Percentiles rank a stretch among this genome's conserved stretches.
phyloP scores from a whole-genome alignment of 495 filamentous ascomycete genomes.

The Alectoria sarmentosa region DNA sequence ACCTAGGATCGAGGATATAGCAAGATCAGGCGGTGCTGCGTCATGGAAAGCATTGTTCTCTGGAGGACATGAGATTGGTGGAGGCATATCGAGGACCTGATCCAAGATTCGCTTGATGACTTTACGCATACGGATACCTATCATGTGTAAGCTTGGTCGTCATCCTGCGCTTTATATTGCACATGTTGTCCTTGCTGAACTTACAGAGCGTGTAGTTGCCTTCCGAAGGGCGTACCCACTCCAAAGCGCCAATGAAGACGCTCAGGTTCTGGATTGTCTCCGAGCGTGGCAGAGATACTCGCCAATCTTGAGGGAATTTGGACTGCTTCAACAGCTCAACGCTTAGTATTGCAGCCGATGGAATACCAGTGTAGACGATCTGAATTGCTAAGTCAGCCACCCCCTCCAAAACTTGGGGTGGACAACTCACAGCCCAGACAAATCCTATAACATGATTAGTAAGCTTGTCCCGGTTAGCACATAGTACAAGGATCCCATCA shows the following conservation, averaged over 20 bases:
- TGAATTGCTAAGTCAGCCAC: constrained; percentile 27
- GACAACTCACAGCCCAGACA: constrained; percentile 48
- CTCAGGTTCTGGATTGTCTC: constrained; percentile 58
- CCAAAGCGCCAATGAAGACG: constrained; percentile 52
- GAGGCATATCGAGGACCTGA: constrained; percentile 36
- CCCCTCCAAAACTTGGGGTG: not conserved
- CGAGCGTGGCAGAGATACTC: constrained; percentile 44
- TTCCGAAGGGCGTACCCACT: constrained; percentile 47
- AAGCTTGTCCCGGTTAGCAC: constrained; percentile 41
- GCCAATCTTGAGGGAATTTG: constrained; percentile 34
- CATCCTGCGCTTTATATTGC: not conserved
- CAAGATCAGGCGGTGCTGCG: not conserved
- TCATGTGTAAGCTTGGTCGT: not conserved
- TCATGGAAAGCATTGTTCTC: not conserved
- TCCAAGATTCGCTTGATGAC: constrained; percentile 40
- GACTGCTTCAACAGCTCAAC: constrained; percentile 56
- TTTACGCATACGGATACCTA: constrained; percentile 25
- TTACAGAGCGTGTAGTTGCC: constrained; percentile 47
- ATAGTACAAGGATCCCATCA: constrained; percentile 39
- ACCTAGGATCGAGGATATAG: constrained; percentile 7
- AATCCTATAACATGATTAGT: constrained; percentile 45
- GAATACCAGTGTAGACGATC: constrained; percentile 50
- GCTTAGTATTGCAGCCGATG: constrained; percentile 51
- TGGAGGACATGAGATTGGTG: not conserved
- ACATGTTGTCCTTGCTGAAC: not conserved